Evolutionary conservation across 345 rosid genomes (phyloP).

Genomic region (Linum trigynum): DNA sequence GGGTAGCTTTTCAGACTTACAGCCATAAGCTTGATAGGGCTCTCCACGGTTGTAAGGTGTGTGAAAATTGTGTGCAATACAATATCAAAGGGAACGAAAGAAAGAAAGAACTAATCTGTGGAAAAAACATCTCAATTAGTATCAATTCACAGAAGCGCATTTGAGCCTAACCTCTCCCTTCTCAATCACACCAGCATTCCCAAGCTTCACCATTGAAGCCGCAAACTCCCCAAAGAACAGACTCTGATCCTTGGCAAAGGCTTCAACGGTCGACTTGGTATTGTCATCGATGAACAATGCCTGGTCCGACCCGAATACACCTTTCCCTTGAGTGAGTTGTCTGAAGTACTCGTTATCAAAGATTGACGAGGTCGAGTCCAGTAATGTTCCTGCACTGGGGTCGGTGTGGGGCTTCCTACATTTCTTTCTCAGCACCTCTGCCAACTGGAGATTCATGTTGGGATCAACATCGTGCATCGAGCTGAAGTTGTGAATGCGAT

Average conservation of each 20-base stretch:
- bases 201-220: conserved; percentile 60
- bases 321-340: conserved; percentile 41
- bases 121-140: too few relatives aligned
- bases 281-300: conserved; percentile 36
- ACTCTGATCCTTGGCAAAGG: conserved; percentile 44
- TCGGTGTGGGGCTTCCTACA: conserved; percentile 42
- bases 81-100: too few relatives aligned
- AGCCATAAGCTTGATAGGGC: too few relatives aligned
- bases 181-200: conserved; percentile 53
- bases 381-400: conserved; percentile 48
- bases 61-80: too few relatives aligned
- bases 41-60: too few relatives aligned
- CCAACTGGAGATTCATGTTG: conserved; percentile 40
- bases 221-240: conserved; percentile 63
- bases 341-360: conserved; percentile 66
- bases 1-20: too few relatives aligned
- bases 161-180: conserved; percentile 57
- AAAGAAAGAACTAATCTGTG: too few relatives aligned
- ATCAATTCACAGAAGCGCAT: conserved; percentile 41
- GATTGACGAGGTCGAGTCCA: conserved; percentile 50
- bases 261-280: conserved; percentile 54
- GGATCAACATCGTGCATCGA: conserved; percentile 56
- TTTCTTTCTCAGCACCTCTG: conserved; percentile 29
- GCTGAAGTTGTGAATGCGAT: conserved; percentile 53
- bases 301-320: conserved; percentile 66